phyloP scores from a whole-genome alignment of 495 filamentous ascomycete species.

The Xylaria flabelliformis region DNA sequence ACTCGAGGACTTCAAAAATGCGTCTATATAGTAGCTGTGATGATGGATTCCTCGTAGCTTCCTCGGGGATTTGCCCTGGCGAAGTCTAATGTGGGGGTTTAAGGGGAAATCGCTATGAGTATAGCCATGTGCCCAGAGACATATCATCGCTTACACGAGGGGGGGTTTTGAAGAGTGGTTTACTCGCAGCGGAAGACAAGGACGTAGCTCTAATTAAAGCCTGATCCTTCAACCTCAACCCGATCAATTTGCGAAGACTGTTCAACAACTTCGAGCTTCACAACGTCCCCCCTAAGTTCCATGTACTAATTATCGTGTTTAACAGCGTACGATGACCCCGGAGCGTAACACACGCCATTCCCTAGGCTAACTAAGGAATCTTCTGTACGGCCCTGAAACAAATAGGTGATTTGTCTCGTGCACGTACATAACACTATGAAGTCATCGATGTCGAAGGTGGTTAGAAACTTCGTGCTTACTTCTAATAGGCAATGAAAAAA shows the following conservation, averaged over 20 bases:
- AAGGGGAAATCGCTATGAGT: too few relatives aligned
- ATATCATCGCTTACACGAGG: too few relatives aligned
- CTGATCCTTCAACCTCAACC: not conserved
- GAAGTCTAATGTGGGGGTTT: too few relatives aligned
- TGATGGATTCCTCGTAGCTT: not conserved
- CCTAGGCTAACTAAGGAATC: not conserved
- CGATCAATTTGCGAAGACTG: not conserved
- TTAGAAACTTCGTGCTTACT: not conserved
- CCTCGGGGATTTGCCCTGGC: not conserved
- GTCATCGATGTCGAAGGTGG: not conserved
- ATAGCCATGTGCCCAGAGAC: too few relatives aligned
- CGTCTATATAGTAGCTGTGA: not conserved
- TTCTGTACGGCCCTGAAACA: not conserved
- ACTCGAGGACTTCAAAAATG: not conserved
- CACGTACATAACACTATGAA: not conserved
- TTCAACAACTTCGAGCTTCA: too few relatives aligned
- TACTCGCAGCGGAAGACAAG: too few relatives aligned
- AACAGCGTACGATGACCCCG: not conserved
- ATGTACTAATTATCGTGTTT: not conserved
- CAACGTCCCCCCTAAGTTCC: not conserved
- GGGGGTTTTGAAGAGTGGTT: too few relatives aligned
- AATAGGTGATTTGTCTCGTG: not conserved
- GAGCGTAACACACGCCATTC: not conserved
- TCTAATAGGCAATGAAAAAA: not conserved
- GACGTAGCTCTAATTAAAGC: too few relatives aligned